Base-by-base conservation (phyloP, 371 early-diverging fungal genomes). In the Saksenaea oblongispora region DNA sequence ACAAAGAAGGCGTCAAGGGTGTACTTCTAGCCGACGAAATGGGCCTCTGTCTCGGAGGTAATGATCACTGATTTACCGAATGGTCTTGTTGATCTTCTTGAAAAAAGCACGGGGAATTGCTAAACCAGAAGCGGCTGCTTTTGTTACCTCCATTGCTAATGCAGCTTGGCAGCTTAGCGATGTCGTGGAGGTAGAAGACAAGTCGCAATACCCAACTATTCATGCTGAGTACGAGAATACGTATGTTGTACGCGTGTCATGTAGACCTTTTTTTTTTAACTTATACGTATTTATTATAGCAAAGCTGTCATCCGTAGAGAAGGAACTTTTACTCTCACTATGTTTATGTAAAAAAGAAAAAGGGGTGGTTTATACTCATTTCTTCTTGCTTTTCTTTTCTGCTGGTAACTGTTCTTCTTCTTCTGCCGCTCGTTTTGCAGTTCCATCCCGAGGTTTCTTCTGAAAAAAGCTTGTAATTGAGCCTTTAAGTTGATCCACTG, bases 41-140 rank as follows among this genome's bases (percentile, higher is more conserved):
- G 34, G 82, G 82, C 1, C 66, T 78, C 27, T 78, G 82, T 63
- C 63, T 81, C 47, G 82, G 82, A 65, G 72, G 82, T 78, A 69
- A 62, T 39, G 24, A 8, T 41, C 3, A 47, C 53, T 31, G 11
- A 37, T 26, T 1, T 13, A 26, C 37, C 2, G 15, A 22, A 56
- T 42, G 42, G 26, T n/a, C 36, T 28, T 34, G 34, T n/a, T 7
- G 3, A 41, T 7, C 17, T 18, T 22, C 24, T 47, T 47, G 51
- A 47, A 55, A 22, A 53, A 44, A 80, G 82, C 71, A 5, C 56
- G 79, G 57, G 82, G 82, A 1, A 73, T 78, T 54, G 82, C 77
- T 2, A 78, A 63, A 35, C 65, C 73, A 15, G 73, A 72, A 27
- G 62, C 72, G 58, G 71, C 82, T 15, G 77, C 77, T 4, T 76